phyloP scores from a whole-genome alignment of 371 early-diverging fungal species.

The Mucor velutinosus region DNA sequence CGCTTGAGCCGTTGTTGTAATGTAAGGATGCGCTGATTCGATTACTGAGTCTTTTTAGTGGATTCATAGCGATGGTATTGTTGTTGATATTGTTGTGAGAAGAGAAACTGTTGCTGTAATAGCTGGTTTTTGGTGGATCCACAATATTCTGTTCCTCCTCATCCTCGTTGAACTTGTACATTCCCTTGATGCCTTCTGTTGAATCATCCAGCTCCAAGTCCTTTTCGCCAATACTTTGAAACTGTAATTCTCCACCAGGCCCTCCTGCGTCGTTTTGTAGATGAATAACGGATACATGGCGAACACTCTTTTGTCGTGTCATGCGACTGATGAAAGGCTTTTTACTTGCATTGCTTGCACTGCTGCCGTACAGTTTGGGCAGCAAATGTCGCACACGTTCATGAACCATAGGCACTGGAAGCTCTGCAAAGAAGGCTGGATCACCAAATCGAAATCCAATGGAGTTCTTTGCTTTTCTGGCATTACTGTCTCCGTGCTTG shows the following conservation, averaged over 20 bases:
- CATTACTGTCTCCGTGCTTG: background rate
- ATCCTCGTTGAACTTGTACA: constrained; percentile 42
- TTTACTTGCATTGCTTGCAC: background rate
- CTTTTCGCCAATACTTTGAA: constrained; percentile 35
- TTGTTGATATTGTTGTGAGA: background rate
- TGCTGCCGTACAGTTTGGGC: constrained; percentile 44
- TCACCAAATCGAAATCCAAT: constrained; percentile 58
- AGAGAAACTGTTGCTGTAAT: constrained; percentile 11
- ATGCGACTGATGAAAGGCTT: constrained; percentile 25
- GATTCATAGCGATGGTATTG: background rate
- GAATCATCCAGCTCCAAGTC: constrained; percentile 44
- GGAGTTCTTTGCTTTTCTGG: constrained; percentile 4
- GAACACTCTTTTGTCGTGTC: constrained; percentile 39
- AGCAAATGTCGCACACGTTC: constrained; percentile 56
- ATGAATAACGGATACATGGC: constrained; percentile 32
- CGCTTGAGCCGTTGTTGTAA: background rate
- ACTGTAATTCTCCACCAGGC: constrained; percentile 27
- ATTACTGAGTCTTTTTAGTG: constrained; percentile 11
- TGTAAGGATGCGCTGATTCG: constrained; percentile 2
- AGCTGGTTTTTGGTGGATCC: constrained; percentile 16
- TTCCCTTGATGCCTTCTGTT: constrained; percentile 37
- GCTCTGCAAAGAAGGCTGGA: constrained; percentile 54
- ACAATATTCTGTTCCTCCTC: constrained; percentile 19
- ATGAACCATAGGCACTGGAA: constrained; percentile 62
- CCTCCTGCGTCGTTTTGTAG: constrained; percentile 10